A percentile compares a stretch with the other conserved stretches of the same genome.
Evolutionary conservation across 2,329 filamentous ascomycete genomes (phyloP).

Genomic region (Dactylellina leptospora): DNA sequence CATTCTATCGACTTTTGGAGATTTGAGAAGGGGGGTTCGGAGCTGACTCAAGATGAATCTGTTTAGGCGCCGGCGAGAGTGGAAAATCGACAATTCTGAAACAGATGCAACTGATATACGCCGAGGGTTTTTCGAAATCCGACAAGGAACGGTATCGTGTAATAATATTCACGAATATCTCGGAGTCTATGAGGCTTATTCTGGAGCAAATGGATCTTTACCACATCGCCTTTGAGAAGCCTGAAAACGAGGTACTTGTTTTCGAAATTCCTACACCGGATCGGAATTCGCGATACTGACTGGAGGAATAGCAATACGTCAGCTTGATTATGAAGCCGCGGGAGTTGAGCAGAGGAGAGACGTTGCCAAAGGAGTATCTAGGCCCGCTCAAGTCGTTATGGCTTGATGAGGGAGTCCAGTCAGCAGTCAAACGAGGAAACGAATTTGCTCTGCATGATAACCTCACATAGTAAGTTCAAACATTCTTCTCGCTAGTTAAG

Average conservation of each 20-base stretch:
- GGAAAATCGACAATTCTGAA: constrained; percentile 97
- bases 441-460: constrained; percentile 98
- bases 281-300: constrained; percentile 42
- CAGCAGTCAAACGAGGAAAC: constrained; percentile 90
- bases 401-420: constrained; percentile 82
- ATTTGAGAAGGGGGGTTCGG: background rate
- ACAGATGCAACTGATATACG: constrained; percentile 98
- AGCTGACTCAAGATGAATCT: constrained; percentile 58
- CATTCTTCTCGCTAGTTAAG: background rate
- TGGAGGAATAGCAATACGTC: constrained; percentile 70
- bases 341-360: constrained; percentile 83
- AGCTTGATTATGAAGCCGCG: constrained; percentile 78
- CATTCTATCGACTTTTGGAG: background rate
- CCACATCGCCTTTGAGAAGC: constrained; percentile 78
- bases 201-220: constrained; percentile 90
- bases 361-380: constrained; percentile 79
- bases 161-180: constrained; percentile 93
- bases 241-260: constrained; percentile 70
- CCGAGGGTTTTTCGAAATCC: constrained; percentile 85
- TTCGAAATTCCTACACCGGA: too few species aligned
- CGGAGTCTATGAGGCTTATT: constrained; percentile 90
- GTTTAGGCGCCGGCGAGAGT: constrained; percentile 86
- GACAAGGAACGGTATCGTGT: constrained; percentile 94
- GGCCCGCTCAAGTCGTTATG: constrained; percentile 84
- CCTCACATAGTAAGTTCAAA: constrained; percentile 76